Evolutionary conservation across 2,329 filamentous ascomycete species (phyloP), one percentile per base, ranked within the genome.

Genomic region (Hypoxylon rubiginosum): DNA sequence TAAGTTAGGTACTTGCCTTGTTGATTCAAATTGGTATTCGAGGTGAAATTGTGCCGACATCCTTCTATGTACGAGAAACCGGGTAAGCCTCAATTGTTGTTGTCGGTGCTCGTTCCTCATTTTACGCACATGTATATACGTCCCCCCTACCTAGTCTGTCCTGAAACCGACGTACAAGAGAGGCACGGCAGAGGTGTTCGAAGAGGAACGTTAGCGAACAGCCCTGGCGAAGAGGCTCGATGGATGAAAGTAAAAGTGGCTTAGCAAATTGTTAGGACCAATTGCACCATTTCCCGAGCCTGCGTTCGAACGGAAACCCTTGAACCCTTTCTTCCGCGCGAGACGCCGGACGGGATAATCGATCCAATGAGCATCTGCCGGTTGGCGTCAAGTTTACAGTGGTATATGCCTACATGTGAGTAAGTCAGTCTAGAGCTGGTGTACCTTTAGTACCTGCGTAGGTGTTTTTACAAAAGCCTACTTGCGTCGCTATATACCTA

Each of bases 351-450:
- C 62, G 62, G 65, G n/a, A 65, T 62, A 59, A 68, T 66, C 60
- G 67, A 62, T 62, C 67, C 67, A 69, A 69, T 67, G 51, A 69
- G 46, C 64, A 67, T 67, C 64, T 69, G 64, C 64, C 67, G 66
- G 66, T 62, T 66, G 66, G 66, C 66, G 66, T 69, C 54, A 63
- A 66, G 52, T 60, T 39, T 52, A 63, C 65, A 49, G 51, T 60
- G 39, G 48, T 53, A 60, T 46, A 41, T 15, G 15, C 39, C 4
- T 19, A 41, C 8, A 41, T 41, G 6, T 17, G 9, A 15, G 15
- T 19, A 4, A 3, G n/a, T 17, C 3, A 28, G 45, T 7, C 45
- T 45, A 45, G 45, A 48, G 45, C 19, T 6, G 45, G 45, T 13
- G 51, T 63, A 48, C 32, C 46, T 60, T 34, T 60, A 64, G 55